Evolutionary conservation across 192 early-diverging fungal genomes (phyloP).

Genomic region (Entomortierella lignicola): DNA sequence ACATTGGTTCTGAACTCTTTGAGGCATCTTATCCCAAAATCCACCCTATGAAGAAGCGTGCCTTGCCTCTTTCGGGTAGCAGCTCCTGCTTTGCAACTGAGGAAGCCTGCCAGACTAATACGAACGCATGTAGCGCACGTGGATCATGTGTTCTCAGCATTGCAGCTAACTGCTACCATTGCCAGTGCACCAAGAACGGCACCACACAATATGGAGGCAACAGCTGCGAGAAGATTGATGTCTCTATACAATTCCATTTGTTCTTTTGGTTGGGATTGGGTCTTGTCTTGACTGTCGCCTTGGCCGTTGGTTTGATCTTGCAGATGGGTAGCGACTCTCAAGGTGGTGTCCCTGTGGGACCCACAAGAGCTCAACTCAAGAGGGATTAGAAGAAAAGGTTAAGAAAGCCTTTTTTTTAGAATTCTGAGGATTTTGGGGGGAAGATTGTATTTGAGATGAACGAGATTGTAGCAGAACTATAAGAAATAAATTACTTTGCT

Average conservation of each 20-base stretch:
- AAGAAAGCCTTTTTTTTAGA: too few species aligned
- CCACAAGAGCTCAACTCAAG: conserved; percentile 48
- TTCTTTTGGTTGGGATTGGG: conserved; percentile 48
- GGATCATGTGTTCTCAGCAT: conserved; percentile 31
- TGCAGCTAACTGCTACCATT: conserved; percentile 48
- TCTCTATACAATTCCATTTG: conserved; percentile 48
- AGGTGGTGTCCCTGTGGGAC: conserved; percentile 49
- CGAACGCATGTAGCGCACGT: conserved; percentile 33
- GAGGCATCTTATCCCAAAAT: not conserved
- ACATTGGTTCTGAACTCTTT: conserved; percentile 27
- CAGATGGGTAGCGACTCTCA: conserved; percentile 46
- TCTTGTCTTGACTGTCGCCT: conserved; percentile 16
- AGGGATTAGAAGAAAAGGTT: conserved; percentile 31
- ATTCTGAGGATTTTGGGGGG: too few species aligned
- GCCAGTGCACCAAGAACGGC: conserved; percentile 44
- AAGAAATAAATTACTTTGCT: too few species aligned
- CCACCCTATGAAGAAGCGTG: conserved; percentile 20
- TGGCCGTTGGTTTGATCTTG: conserved; percentile 38
- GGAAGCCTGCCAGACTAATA: conserved; percentile 37
- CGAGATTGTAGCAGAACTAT: too few species aligned
- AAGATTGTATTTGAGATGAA: too few species aligned
- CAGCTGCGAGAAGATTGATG: conserved; percentile 40
- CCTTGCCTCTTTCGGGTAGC: conserved; percentile 13
- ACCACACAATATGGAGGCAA: conserved; percentile 41
- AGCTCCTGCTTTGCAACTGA: conserved; percentile 24